Evolutionary conservation across 352 stramenopile species (phyloP).

Genomic region (Pythium dissimile): DNA sequence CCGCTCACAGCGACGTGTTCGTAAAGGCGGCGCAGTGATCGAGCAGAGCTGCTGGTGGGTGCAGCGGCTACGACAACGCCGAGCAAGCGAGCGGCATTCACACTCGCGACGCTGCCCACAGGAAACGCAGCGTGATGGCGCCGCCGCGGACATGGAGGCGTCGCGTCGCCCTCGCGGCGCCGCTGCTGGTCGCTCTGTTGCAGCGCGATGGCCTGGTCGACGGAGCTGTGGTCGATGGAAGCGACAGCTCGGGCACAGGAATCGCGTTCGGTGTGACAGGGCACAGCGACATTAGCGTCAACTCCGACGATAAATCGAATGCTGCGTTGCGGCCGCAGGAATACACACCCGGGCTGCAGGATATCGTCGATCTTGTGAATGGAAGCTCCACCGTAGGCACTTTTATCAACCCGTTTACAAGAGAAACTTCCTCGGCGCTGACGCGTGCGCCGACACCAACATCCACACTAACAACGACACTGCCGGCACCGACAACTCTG

Average conservation of each 20-base stretch:
- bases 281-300: neutral
- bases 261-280: neutral
- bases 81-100: neutral
- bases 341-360: neutral
- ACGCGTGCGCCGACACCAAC: neutral
- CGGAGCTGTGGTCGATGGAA: neutral
- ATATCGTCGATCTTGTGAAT: too few species aligned
- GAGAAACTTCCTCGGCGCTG: neutral
- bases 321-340: neutral
- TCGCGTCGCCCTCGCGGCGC: neutral
- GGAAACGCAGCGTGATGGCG: too few species aligned
- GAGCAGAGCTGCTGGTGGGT: neutral
- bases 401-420: neutral
- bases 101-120: neutral
- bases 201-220: too few species aligned
- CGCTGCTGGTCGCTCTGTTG: neutral
- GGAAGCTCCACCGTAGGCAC: neutral
- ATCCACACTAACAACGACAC: neutral
- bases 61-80: neutral
- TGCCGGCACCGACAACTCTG: too few species aligned
- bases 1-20: constrained; percentile 11
- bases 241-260: neutral
- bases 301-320: neutral
- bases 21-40: constrained; percentile 9
- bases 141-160: neutral